These are phyloP conservation scores for Microsporum canis DNA, from an alignment of 2,329 filamentous ascomycete species.

Conservation along the genomic window DNA sequence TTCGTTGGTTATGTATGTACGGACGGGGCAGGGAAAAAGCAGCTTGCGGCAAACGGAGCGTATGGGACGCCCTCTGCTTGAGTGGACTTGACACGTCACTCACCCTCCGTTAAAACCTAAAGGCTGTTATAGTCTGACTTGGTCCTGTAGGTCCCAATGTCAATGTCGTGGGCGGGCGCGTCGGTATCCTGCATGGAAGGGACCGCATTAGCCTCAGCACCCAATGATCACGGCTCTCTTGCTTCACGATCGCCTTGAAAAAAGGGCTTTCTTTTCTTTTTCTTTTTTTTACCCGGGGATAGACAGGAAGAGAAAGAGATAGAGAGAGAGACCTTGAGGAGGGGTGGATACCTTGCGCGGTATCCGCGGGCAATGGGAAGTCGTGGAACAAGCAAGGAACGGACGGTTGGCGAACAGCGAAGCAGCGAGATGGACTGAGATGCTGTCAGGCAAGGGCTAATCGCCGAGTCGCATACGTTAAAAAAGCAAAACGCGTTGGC, in stretches of 20 bases:
- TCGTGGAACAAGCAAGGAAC: conserved; percentile 1
- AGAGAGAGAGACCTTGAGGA: background rate
- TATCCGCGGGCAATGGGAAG: conserved; percentile 4
- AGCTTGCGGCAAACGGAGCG: conserved; percentile 25
- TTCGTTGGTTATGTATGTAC: conserved; percentile 24
- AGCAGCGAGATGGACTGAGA: background rate
- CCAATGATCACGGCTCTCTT: conserved; percentile 2
- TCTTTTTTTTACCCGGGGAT: background rate
- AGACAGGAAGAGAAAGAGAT: background rate
- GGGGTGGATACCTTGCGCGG: background rate
- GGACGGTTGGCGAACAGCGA: background rate
- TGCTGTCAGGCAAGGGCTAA: background rate
- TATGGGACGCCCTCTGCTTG: conserved; percentile 19
- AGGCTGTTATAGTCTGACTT: background rate
- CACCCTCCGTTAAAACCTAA: conserved; percentile 2
- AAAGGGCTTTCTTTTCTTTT: background rate
- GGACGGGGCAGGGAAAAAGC: conserved; percentile 20
- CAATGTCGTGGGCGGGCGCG: conserved; percentile 1
- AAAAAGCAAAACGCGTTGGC: conserved; percentile 7
- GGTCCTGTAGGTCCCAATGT: conserved; percentile 4
- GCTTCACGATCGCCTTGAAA: conserved; percentile 12
- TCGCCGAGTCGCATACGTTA: conserved; percentile 1
- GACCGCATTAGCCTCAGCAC: conserved; percentile 1
- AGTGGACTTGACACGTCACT: conserved; percentile 31
- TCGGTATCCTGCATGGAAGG: background rate